Percentiles rank a stretch among this genome's conserved stretches.
These are phyloP conservation scores for Letharia lupina DNA, from an alignment of 495 filamentous ascomycete species.

Conservation along the genomic window DNA sequence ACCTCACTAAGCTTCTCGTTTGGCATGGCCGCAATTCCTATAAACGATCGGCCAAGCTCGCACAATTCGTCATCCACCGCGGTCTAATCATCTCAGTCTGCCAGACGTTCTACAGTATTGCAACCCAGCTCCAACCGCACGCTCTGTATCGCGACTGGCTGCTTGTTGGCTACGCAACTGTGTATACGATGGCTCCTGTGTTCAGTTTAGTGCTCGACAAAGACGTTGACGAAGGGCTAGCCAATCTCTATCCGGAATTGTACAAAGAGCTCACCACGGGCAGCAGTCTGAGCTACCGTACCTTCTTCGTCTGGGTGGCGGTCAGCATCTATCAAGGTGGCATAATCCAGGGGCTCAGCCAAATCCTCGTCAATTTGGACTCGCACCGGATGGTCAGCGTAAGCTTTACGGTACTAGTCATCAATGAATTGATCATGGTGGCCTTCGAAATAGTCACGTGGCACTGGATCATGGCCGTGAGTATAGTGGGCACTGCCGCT, in stretches of 20 bases:
- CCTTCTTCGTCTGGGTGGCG: conserved; percentile 95
- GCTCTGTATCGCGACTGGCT: conserved; percentile 96
- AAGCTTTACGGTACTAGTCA: conserved; percentile 80
- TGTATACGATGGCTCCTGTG: conserved; percentile 92
- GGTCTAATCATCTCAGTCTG: conserved; percentile 91
- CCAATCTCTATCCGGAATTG: conserved; percentile 92
- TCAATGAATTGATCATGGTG: conserved; percentile 97
- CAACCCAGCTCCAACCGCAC: conserved; percentile 80
- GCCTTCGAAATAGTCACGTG: conserved; percentile 93
- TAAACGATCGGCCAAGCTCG: conserved; percentile 89
- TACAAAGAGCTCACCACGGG: conserved; percentile 92
- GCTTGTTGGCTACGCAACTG: conserved; percentile 89
- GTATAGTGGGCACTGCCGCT: conserved; percentile 68
- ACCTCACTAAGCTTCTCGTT: conserved; percentile 92
- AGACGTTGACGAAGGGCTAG: conserved; percentile 86
- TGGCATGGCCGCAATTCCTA: conserved; percentile 98
- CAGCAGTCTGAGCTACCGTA: conserved; percentile 75
- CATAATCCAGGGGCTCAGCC: conserved; percentile 85
- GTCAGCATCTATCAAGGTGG: conserved; percentile 92
- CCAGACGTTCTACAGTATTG: conserved; percentile 95
- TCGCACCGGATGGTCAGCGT: conserved; percentile 74
- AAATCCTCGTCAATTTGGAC: conserved; percentile 70
- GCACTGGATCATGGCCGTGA: conserved; percentile 88
- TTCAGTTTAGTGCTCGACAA: conserved; percentile 93
- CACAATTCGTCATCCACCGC: conserved; percentile 97